These are phyloP conservation scores for Lachnellula occidentalis DNA, from an alignment of 2,329 filamentous ascomycete genomes.

Conservation along the genomic window DNA sequence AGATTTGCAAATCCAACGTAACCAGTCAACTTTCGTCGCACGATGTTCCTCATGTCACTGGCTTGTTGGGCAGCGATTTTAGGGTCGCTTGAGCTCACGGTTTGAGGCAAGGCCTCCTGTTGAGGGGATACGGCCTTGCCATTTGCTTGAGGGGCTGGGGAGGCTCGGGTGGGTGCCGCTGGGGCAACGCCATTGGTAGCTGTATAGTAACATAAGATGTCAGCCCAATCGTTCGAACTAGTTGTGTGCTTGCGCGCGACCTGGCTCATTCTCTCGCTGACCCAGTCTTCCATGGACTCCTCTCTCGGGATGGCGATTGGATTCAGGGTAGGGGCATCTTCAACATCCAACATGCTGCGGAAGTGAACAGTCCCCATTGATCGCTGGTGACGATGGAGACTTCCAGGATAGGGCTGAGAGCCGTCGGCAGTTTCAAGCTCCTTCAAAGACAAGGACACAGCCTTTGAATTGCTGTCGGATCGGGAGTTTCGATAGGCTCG, in stretches of 20 bases:
- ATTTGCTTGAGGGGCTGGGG: conserved; percentile 27
- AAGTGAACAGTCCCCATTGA: conserved; percentile 33
- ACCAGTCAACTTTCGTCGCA: conserved; percentile 94
- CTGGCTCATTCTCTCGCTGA: conserved; percentile 20
- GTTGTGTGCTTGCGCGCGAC: conserved; percentile 23
- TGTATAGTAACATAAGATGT: conserved; percentile 31
- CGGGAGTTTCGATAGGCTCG: conserved; percentile 16
- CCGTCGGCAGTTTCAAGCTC: conserved; percentile 6
- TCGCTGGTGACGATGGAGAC: conserved; percentile 21
- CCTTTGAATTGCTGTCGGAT: conserved; percentile 13
- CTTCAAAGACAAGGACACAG: background rate
- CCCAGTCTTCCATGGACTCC: conserved; percentile 28
- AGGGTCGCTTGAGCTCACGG: conserved; percentile 32
- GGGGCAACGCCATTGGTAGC: conserved; percentile 30
- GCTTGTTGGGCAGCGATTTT: conserved; percentile 34
- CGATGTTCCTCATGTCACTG: conserved; percentile 64
- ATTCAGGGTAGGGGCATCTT: conserved; percentile 38
- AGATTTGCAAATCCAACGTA: conserved; percentile 99
- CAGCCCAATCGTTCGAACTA: conserved; percentile 27
- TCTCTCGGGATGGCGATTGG: conserved; percentile 17
- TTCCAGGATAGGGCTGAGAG: conserved; percentile 19
- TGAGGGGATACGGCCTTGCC: conserved; percentile 24
- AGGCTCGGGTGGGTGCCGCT: conserved; percentile 26
- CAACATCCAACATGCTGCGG: conserved; percentile 51
- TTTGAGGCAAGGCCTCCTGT: conserved; percentile 29